Conservation (phyloP, 2,329 filamentous ascomycete species). For the Neonectria magnoliae region DNA sequence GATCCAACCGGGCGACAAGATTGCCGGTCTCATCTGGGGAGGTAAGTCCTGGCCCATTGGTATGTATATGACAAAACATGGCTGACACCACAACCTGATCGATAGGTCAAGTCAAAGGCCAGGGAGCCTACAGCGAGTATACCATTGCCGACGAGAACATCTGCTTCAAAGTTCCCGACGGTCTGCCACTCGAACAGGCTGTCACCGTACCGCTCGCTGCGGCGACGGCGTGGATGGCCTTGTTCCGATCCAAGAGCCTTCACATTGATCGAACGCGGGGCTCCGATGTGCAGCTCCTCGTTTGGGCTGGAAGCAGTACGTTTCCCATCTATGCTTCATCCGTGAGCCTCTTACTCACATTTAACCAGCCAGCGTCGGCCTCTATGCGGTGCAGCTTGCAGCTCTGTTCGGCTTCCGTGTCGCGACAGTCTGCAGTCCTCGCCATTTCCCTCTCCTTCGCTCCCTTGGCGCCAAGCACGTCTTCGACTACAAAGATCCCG, state of each 20-base stretch:
- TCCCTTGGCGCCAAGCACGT: constrained; percentile 45
- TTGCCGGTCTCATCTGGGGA: constrained; percentile 42
- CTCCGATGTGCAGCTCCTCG: constrained; percentile 40
- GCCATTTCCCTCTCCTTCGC: constrained; percentile 43
- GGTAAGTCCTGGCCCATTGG: constrained; percentile 26
- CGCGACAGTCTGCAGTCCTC: constrained; percentile 47
- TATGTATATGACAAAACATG: background rate
- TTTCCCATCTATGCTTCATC: background rate
- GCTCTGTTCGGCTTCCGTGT: constrained; percentile 42
- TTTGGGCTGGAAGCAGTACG: constrained; percentile 55
- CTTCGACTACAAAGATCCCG: constrained; percentile 51
- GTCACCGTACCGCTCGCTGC: constrained; percentile 51
- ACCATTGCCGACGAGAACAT: constrained; percentile 52
- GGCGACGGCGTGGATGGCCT: constrained; percentile 49
- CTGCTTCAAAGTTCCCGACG: constrained; percentile 48
- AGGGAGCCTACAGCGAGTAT: constrained; percentile 52
- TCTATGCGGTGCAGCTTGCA: constrained; percentile 50
- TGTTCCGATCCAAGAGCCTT: constrained; percentile 49
- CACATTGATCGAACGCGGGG: constrained; percentile 36
- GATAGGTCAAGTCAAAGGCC: constrained; percentile 33
- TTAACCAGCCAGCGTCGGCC: constrained; percentile 47
- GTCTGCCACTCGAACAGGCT: constrained; percentile 42
- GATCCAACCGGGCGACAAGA: constrained; percentile 19
- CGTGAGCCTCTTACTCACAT: background rate
- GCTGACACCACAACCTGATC: background rate